Base-by-base conservation (phyloP, 805 yeast species). In the Torulaspora delbrueckii region DNA sequence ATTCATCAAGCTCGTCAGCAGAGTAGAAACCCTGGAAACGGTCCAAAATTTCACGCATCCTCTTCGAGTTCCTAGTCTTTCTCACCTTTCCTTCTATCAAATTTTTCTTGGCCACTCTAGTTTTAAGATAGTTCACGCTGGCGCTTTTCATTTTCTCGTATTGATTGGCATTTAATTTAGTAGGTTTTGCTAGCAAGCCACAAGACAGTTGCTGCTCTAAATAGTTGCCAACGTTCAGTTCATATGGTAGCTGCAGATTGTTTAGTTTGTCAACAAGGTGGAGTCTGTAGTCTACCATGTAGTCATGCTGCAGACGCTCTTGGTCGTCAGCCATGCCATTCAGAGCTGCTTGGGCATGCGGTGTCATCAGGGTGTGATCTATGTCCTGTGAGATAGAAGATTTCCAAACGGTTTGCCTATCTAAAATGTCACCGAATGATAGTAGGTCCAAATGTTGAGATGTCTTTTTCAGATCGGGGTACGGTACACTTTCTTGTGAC, bases 41-140 rank as follows among this genome's bases (percentile, higher is more conserved):
- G n/a, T 55, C 51, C 19, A 62, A 23, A n/a, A 60, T 51, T 39
- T 60, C 62, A 14, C 42, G 47, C 2, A 59, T 37, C 34, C 52
- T 58, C 19, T 53, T 54, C 0, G 61, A 53, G 39, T 59, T 60
- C 47, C 66, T 62, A 2, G 66, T 60, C 45, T 52, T 57, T 22
- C 65, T 53, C 1, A 47, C 28, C 18, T 43, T 31, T 16, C 45
- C 46, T 9, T 43, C 52, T 43, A 18, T 8, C 16, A 7, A 22
- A 22, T 30, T 27, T 4, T 46, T 42, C 13, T 37, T 42, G 8
- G 18, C 27, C 7, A 43, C 27, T 41, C 62, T 55, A 1, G 59
- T 47, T 23, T 48, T 48, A 13, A 57, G 22, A 41, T 44, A 58
- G 18, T 43, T 34, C 3, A 54, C 37, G 18, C 52, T 47, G 10